A percentile compares a stretch with the other conserved stretches of the same genome.
These are phyloP conservation scores for Sutorius eximius DNA, from an alignment of 1,284 basidiomycete species.

Conservation along the genomic window DNA sequence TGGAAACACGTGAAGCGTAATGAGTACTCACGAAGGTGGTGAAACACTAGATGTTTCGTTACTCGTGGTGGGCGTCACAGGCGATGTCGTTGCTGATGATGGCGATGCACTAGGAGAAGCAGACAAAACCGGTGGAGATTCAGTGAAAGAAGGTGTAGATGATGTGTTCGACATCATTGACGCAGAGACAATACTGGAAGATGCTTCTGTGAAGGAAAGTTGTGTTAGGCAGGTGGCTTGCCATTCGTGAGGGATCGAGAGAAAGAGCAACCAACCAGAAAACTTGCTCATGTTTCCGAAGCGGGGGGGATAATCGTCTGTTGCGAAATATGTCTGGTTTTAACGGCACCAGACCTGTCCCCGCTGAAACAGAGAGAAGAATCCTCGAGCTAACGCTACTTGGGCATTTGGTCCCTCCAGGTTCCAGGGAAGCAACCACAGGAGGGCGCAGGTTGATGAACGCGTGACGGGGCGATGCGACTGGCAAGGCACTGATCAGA, in stretches of 20 bases:
- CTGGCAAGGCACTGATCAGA: background rate
- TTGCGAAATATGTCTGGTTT: background rate
- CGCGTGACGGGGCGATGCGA: background rate
- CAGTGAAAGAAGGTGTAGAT: background rate
- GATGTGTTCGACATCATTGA: background rate
- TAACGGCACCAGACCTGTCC: conserved; percentile 2
- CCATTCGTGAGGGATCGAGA: background rate
- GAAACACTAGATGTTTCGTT: background rate
- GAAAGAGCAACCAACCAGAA: conserved; percentile 1
- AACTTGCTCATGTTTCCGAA: background rate
- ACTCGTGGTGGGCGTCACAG: background rate
- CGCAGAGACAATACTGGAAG: background rate
- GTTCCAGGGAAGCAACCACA: background rate
- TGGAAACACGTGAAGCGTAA: background rate
- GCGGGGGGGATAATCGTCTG: background rate
- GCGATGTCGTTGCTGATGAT: background rate
- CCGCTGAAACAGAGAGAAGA: background rate
- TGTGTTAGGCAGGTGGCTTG: background rate
- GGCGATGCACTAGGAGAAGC: background rate
- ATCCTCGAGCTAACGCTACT: background rate
- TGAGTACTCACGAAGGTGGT: conserved; percentile 1
- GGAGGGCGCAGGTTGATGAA: background rate
- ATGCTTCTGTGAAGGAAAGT: background rate
- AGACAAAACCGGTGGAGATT: background rate
- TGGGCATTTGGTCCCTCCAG: background rate